Evolutionary conservation across 2,329 filamentous ascomycete species (phyloP).

Genomic region (Cytospora piceae): DNA sequence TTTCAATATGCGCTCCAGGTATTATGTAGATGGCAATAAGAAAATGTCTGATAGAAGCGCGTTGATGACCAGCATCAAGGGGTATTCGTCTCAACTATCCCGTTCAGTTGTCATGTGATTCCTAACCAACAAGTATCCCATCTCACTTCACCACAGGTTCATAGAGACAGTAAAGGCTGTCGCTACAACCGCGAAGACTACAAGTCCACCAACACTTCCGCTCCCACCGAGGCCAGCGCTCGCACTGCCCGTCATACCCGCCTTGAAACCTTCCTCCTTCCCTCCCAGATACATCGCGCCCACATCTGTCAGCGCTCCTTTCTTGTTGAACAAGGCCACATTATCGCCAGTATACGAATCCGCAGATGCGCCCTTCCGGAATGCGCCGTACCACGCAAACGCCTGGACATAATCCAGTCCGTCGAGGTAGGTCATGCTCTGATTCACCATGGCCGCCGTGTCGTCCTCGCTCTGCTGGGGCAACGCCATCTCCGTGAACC

Average conservation of each 20-base stretch:
- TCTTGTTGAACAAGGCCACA: constrained; percentile 42
- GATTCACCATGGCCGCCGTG: constrained; percentile 46
- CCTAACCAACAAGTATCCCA: neutral
- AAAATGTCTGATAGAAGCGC: neutral
- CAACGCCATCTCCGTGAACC: constrained; percentile 48
- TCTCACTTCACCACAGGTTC: constrained; percentile 2
- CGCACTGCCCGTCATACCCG: constrained; percentile 36
- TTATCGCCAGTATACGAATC: constrained; percentile 46
- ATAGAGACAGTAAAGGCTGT: constrained; percentile 3
- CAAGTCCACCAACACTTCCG: constrained; percentile 1
- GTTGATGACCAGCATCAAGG: neutral
- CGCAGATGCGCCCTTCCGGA: constrained; percentile 43
- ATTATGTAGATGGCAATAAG: neutral
- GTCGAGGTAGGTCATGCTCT: constrained; percentile 44
- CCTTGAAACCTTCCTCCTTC: constrained; percentile 43
- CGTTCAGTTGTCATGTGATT: neutral
- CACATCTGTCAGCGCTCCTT: constrained; percentile 44
- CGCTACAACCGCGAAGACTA: constrained; percentile 6
- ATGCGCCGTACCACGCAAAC: constrained; percentile 49
- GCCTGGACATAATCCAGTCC: constrained; percentile 39
- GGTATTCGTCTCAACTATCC: neutral
- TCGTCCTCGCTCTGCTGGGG: constrained; percentile 40
- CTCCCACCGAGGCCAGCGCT: constrained; percentile 2
- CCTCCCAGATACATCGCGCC: constrained; percentile 46
- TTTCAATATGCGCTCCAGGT: no score